Evolutionary conservation across 2,329 filamentous ascomycete genomes (phyloP), one percentile per base, ranked within the genome.

Genomic region (Paecilomyces sp.): DNA sequence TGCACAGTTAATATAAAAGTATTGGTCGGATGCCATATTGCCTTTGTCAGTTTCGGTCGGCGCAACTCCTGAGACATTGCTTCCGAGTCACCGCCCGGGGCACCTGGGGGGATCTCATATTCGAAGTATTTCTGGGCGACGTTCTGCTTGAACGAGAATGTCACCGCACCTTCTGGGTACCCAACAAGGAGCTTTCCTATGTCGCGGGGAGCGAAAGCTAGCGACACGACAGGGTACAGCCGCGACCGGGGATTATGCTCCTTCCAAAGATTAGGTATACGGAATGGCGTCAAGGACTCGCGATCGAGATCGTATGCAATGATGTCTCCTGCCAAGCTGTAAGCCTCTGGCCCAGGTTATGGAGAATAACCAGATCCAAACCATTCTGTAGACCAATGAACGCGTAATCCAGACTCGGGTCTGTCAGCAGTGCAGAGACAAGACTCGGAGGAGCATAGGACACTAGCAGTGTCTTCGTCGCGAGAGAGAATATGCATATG

Each of bases 131-230:
- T 88, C 54, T 87, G 79, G 0, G 91, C 82, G 61, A 87, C 83
- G 69, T 92, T 92, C 72, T 95, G 89, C 77, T 99, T 97, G 81
- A 99, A 95, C 2, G 91, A 95, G 75, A 95, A 99, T 61, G 94
- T 84, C 54, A 91, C 91, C 5, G 90, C 92, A 13, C 94, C 94
- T 65, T 93, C 86, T 0, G 85, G 85, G 73, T 97, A 99, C n/a
- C 89, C 92, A 60, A 99, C 89, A 60, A 99, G 77, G 28, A 99
- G 80, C 68, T 91, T 92, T 3, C 94, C 94, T 64, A 97, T 90
- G 71, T 99, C 94, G 67, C 92, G 84, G 1, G 94, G 92, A 69
- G 97, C 94, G 66, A 97, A 82, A 61, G 91, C 85, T 69, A 99
- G 79, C 15, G 88, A 88, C 18, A 97, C 83, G 34, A 97, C 80